Evolutionary conservation across 805 yeast species (phyloP), one percentile per base, ranked within the genome.

Genomic region (Wilhelminamyces savonicus): DNA sequence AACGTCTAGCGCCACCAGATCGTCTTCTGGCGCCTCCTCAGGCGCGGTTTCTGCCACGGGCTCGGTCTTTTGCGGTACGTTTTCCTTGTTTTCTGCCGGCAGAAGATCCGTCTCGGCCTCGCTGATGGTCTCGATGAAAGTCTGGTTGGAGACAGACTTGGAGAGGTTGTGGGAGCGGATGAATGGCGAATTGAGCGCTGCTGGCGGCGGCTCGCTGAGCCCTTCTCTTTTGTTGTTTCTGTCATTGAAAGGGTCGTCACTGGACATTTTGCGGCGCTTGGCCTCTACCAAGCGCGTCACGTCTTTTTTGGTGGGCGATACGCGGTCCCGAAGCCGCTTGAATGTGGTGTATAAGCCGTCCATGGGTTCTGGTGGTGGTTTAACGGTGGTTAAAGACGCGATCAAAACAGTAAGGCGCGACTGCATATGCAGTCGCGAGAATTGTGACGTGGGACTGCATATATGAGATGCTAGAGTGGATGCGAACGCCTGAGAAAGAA

Each of bases 1-100:
- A 3, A 74, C 70, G 29, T 71, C 78, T 2, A 62, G 49, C 3
- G 78, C 64, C 1, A 74, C 63, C 33, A 71, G 76, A 25, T 66
- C 72, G 12, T 37, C 46, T 9, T 30, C 31, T 4, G 29, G 22
- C 9, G 12, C 22, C 26, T 11, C 21, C 21, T 20, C 5, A 6
- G 20, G 13, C 3, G 13, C 34, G 11, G 28, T 27, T 29, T 24
- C 36, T 12, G 24, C 26, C 13, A 24, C 14, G 14, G n/a, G 28
- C n/a, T 26, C 35, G 8, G 28, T 27, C 27, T 32, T 35, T 5
- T 14, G 30, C 4, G 13, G 27, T 5, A 28, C 30, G 12, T 18
- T 22, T 13, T 11, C 16, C 23, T 19, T 13, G n/a, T 29, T 24
- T 12, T 5, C 21, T 24, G 23, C 21, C 12, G 21, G 24, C 22